Evolutionary conservation across 2,329 filamentous ascomycete species (phyloP).

Genomic region (Knufia fluminis): DNA sequence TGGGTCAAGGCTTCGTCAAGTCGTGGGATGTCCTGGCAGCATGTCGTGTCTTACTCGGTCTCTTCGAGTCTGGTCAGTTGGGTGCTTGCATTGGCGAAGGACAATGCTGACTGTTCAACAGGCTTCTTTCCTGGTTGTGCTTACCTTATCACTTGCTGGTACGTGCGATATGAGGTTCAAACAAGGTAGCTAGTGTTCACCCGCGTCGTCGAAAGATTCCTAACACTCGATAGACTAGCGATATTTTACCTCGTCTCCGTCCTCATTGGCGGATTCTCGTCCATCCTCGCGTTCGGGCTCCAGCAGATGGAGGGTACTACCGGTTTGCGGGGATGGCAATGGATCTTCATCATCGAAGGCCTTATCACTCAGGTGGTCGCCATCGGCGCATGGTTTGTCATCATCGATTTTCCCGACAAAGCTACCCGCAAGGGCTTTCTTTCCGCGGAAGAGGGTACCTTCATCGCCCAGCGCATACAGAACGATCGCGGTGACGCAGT

Average conservation of each 20-base stretch:
- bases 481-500: constrained; percentile 48
- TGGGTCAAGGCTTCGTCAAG: constrained; percentile 20
- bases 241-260: constrained; percentile 13
- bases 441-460: constrained; percentile 9
- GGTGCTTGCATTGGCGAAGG: neutral
- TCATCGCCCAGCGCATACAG: constrained; percentile 37
- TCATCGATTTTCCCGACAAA: constrained; percentile 27
- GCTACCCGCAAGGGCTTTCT: constrained; percentile 10
- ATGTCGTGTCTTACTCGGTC: constrained; percentile 42
- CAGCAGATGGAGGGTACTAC: constrained; percentile 11
- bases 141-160: constrained; percentile 17
- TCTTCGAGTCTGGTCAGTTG: constrained; percentile 44
- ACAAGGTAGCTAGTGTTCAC: constrained; percentile 1
- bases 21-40: constrained; percentile 20
- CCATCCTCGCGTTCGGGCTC: constrained; percentile 15
- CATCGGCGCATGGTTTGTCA: constrained; percentile 20
- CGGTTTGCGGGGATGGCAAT: constrained; percentile 23
- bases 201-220: neutral
- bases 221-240: constrained; percentile 7
- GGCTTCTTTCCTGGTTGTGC: constrained; percentile 15
- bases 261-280: constrained; percentile 11
- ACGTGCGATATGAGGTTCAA: constrained; percentile 16
- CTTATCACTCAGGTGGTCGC: constrained; percentile 23
- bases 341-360: constrained; percentile 23
- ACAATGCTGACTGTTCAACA: constrained; percentile 20